Percentiles rank a stretch among this genome's conserved stretches.
Evolutionary conservation across 805 yeast species (phyloP).

Genomic region (Metschnikowia drakensbergensis): DNA sequence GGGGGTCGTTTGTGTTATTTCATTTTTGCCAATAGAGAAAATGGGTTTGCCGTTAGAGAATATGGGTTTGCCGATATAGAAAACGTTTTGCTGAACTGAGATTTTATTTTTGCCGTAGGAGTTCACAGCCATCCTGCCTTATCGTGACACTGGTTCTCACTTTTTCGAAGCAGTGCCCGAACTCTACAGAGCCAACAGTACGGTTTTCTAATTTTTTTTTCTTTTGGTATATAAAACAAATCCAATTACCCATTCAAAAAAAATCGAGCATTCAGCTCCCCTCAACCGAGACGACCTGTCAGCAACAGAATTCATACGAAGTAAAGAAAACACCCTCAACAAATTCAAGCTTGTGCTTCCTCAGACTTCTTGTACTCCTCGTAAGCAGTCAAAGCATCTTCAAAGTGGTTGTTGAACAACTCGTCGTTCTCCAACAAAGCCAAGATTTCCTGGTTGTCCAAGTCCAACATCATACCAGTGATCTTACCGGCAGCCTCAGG

Average conservation of each 20-base stretch:
- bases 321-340: slow-evolving; percentile 5
- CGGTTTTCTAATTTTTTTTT: slow-evolving; percentile 17
- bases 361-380: slow-evolving; percentile 75
- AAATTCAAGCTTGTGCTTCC: slow-evolving; percentile 24
- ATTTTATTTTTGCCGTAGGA: too few relatives aligned
- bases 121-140: too few relatives aligned
- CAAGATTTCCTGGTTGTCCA: slow-evolving; percentile 87
- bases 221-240: slow-evolving; percentile 22
- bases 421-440: slow-evolving; percentile 87
- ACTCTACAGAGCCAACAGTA: background rate
- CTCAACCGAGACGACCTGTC: background rate
- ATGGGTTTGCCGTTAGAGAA: too few relatives aligned
- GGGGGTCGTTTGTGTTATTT: too few relatives aligned
- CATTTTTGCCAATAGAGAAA: too few relatives aligned
- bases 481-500: slow-evolving; percentile 97
- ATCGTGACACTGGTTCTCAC: too few relatives aligned
- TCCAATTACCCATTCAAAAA: slow-evolving; percentile 25
- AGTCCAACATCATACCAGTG: slow-evolving; percentile 97
- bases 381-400: slow-evolving; percentile 92
- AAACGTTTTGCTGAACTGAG: too few relatives aligned
- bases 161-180: too few relatives aligned
- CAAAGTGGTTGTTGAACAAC: slow-evolving; percentile 83
- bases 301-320: slow-evolving; percentile 4
- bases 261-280: slow-evolving; percentile 10
- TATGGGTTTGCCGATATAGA: too few relatives aligned